phyloP scores from a whole-genome alignment of 257 asterid genomes.

The Jacaranda copaia region DNA sequence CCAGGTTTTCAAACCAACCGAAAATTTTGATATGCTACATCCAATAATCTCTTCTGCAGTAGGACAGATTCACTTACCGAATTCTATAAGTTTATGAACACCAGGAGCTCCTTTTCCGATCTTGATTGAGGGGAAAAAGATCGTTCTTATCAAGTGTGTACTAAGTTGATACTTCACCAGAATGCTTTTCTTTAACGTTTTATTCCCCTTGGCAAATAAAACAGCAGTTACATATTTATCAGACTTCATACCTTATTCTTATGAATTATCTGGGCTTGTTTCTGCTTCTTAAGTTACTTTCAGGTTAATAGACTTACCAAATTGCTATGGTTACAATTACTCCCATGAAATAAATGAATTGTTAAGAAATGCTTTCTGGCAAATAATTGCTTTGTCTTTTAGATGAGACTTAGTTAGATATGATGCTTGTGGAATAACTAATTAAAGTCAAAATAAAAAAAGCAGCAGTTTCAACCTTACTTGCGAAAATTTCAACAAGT shows the following conservation, averaged over 20 bases:
- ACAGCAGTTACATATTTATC: neutral
- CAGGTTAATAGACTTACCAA: neutral
- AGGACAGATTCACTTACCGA: neutral
- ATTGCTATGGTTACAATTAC: neutral
- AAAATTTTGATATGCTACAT: conserved; percentile 7
- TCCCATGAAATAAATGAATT: neutral
- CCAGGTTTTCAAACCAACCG: neutral
- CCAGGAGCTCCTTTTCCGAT: neutral
- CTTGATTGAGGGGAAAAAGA: neutral
- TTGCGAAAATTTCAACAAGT: neutral
- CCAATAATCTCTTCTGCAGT: neutral
- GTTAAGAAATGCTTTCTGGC: neutral
- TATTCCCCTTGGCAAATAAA: neutral
- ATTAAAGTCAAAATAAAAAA: neutral
- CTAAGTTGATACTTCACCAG: neutral
- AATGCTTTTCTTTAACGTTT: neutral
- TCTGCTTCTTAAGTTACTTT: neutral
- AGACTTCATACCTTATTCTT: neutral
- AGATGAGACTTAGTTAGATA: neutral
- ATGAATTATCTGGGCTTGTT: neutral
- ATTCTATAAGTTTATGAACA: neutral
- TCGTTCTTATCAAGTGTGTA: neutral
- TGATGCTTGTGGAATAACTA: neutral
- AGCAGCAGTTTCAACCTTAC: neutral
- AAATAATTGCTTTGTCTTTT: neutral